phyloP scores from a whole-genome alignment of 1,139 yeast genomes.

The Kurtzmaniella quercitrusa region DNA sequence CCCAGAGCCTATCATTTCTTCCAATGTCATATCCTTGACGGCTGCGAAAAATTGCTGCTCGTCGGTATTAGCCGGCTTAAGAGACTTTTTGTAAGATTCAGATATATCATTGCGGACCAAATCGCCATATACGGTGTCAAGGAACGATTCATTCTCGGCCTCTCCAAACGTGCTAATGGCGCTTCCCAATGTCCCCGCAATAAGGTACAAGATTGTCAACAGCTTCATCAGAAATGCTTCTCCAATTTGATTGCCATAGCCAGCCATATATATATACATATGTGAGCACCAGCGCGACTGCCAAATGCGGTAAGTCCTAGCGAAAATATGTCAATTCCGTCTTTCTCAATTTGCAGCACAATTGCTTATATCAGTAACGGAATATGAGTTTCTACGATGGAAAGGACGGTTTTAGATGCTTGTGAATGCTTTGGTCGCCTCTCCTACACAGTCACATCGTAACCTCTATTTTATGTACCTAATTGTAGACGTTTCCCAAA shows the following conservation, averaged over 20 bases:
- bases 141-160: slow-evolving; percentile 10
- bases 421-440: too few species aligned
- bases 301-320: not conserved
- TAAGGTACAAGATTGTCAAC: not conserved
- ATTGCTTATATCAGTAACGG: not conserved
- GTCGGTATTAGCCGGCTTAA: not conserved
- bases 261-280: not conserved
- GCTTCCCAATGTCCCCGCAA: not conserved
- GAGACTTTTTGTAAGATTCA: not conserved
- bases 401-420: too few species aligned
- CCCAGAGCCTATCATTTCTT: not conserved
- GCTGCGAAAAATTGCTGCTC: not conserved
- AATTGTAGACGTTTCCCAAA: slow-evolving; percentile 32
- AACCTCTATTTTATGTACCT: slow-evolving; percentile 3
- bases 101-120: slow-evolving; percentile 9
- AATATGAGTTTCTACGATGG: too few species aligned
- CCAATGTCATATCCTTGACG: not conserved
- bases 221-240: not conserved
- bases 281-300: not conserved
- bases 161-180: slow-evolving; percentile 35
- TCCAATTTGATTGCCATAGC: not conserved
- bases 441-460: too few species aligned
- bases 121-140: slow-evolving; percentile 20
- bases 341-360: not conserved
- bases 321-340: not conserved